Evolutionary conservation across 805 yeast species (phyloP).

Genomic region (Grigorovia humatica): DNA sequence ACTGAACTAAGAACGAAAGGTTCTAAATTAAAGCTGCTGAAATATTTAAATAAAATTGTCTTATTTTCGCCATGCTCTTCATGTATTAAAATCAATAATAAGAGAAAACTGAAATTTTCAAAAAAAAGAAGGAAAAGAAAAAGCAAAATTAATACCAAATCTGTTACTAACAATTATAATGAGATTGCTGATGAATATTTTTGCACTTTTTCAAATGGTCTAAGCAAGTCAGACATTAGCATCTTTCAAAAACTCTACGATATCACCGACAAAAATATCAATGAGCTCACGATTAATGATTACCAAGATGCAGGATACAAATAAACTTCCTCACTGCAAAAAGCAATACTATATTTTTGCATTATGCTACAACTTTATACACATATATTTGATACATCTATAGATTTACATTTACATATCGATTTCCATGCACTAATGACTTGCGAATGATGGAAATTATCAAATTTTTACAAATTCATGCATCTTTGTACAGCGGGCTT

Average conservation of each 20-base stretch:
- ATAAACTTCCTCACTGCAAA: not conserved
- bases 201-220: constrained; percentile 47
- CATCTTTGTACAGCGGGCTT: not conserved
- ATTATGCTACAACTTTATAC: not conserved
- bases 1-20: not conserved
- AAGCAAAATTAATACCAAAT: not conserved
- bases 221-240: constrained; percentile 41
- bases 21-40: constrained; percentile 6
- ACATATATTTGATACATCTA: not conserved
- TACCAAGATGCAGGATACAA: not conserved
- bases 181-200: not conserved
- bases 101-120: not conserved
- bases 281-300: not conserved
- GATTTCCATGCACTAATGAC: not conserved
- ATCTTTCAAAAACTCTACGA: not conserved
- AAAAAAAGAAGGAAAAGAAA: not conserved
- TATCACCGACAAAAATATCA: not conserved
- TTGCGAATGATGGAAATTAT: not conserved
- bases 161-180: not conserved
- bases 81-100: constrained; percentile 27
- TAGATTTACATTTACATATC: not conserved
- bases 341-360: not conserved
- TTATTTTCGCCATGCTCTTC: constrained; percentile 47
- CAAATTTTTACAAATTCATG: too few relatives aligned
- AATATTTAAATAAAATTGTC: constrained; percentile 29